A percentile compares a stretch with the other conserved stretches of the same genome.
phyloP scores from a whole-genome alignment of 2,329 filamentous ascomycete species.

The Xylaria sp. region DNA sequence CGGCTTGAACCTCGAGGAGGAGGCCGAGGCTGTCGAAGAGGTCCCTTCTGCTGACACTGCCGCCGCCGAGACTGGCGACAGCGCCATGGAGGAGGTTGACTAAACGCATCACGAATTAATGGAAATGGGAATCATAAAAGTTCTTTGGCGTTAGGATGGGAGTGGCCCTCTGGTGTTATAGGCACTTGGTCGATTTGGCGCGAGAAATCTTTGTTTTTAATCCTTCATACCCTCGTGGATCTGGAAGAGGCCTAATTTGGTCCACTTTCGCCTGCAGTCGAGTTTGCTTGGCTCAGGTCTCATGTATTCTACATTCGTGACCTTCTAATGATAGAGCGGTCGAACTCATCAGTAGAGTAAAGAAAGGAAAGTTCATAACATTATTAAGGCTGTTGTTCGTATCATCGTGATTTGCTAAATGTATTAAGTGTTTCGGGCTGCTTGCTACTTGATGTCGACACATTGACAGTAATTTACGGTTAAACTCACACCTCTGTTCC shows the following conservation, averaged over 20 bases:
- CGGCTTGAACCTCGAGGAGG: conserved; percentile 96
- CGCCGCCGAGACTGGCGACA: conserved; percentile 76
- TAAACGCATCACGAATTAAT: conserved; percentile 56
- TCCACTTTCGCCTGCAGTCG: conserved; percentile 28
- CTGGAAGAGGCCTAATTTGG: conserved; percentile 21
- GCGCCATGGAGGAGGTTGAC: conserved; percentile 99
- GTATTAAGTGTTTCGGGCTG: no score
- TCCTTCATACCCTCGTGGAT: conserved; percentile 41
- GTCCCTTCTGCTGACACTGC: conserved; percentile 63
- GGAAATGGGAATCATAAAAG: conserved; percentile 48
- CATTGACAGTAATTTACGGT: no score
- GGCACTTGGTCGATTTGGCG: conserved; percentile 39
- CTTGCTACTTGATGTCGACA: no score
- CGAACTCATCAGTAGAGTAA: conserved; percentile 40
- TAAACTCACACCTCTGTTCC: no score
- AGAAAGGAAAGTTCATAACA: conserved; percentile 27
- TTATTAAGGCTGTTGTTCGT: background rate
- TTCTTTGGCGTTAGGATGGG: conserved; percentile 49
- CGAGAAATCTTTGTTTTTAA: conserved; percentile 38
- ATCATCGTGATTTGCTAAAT: background rate
- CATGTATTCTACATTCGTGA: conserved; percentile 44
- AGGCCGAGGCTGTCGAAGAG: conserved; percentile 75
- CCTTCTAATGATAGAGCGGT: conserved; percentile 40
- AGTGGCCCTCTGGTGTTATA: conserved; percentile 45
- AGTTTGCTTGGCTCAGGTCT: conserved; percentile 31